Conservation (phyloP, 495 filamentous ascomycete species). For the Choiromyces venosus region DNA sequence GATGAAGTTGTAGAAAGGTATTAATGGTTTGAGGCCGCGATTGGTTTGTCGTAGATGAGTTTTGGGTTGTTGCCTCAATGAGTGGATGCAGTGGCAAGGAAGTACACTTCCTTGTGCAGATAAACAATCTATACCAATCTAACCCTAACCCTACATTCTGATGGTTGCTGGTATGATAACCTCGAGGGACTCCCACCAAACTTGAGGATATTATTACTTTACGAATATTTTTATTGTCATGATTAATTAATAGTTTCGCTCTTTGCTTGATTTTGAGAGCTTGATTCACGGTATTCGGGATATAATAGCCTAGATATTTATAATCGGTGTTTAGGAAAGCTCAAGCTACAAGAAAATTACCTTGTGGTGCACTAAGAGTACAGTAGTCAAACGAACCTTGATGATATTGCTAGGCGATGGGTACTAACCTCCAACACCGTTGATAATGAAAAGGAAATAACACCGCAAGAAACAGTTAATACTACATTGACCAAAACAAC, state of each 20-base stretch:
- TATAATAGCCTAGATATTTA: neutral
- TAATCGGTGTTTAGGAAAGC: neutral
- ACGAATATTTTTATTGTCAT: neutral
- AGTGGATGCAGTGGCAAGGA: neutral
- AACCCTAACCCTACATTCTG: neutral
- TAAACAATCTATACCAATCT: neutral
- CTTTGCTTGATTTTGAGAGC: neutral
- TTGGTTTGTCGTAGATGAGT: neutral
- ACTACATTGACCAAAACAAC: neutral
- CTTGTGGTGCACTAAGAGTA: neutral
- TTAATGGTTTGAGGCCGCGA: neutral
- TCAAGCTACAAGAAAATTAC: neutral
- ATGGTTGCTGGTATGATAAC: too few species aligned
- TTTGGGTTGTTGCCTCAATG: neutral
- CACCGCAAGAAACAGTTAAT: neutral
- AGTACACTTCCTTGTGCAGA: too few species aligned
- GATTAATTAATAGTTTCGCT: neutral
- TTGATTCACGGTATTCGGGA: neutral
- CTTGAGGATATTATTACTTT: neutral
- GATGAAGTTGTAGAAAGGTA: neutral
- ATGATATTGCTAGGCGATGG: neutral
- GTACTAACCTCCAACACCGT: neutral
- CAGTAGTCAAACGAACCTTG: neutral
- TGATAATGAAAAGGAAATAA: neutral
- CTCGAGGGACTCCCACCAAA: neutral